phyloP scores from a whole-genome alignment of 2,329 filamentous ascomycete species.

The Aspergillus fischeri region DNA sequence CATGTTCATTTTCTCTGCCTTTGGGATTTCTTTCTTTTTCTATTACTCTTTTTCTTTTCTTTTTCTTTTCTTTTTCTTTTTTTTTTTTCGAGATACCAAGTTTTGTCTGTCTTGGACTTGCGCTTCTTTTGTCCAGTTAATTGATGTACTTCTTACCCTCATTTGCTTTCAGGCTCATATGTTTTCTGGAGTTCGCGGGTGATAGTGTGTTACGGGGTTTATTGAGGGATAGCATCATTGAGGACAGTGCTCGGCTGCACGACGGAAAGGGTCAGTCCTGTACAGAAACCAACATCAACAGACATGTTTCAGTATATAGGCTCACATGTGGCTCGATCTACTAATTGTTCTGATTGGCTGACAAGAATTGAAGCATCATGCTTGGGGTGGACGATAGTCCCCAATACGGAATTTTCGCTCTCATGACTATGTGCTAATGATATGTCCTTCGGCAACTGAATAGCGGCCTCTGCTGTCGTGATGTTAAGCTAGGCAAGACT shows the following conservation, averaged over 20 bases:
- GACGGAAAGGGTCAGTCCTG: background rate
- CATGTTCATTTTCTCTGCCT: background rate
- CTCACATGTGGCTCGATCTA: background rate
- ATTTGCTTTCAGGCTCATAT: background rate
- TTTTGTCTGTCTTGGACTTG: slow-evolving; percentile 2
- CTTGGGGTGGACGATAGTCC: background rate
- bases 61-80: background rate
- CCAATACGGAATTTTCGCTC: background rate
- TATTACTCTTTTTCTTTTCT: background rate
- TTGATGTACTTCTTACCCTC: background rate
- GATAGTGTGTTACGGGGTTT: background rate
- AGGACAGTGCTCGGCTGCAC: background rate
- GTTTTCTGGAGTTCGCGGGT: background rate
- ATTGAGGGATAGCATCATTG: background rate
- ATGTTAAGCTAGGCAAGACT: slow-evolving; percentile 54
- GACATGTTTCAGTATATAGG: background rate
- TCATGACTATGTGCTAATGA: background rate
- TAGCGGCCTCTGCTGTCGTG: background rate
- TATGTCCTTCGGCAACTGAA: background rate
- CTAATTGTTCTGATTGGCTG: background rate
- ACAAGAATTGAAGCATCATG: background rate
- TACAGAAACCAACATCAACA: background rate
- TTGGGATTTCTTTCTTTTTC: background rate
- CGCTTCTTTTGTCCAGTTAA: slow-evolving; percentile 1
- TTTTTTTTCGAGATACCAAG: background rate